A percentile compares a stretch with the other conserved stretches of the same genome.
Evolutionary conservation across 768 basidiomycete species (phyloP).

Genomic region (Leccinum obscurum): DNA sequence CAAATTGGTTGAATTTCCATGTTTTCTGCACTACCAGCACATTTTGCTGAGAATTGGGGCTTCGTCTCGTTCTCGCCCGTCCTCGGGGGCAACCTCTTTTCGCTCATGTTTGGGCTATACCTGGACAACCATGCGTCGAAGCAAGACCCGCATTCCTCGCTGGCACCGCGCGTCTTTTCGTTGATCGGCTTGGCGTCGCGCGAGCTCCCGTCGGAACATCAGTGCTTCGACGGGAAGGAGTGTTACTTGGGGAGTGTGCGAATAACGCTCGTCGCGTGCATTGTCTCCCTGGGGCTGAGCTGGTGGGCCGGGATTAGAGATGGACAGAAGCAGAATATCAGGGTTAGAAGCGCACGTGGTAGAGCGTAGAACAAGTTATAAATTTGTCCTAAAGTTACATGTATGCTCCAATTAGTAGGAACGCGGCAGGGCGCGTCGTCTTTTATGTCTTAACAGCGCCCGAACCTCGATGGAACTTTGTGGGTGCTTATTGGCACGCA

Average conservation of each 20-base stretch:
- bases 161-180: not conserved
- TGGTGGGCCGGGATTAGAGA: constrained; percentile 40
- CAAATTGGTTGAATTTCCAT: not conserved
- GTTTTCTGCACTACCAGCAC: constrained; percentile 40
- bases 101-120: constrained; percentile 78
- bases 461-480: too few relatives aligned
- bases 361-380: not conserved
- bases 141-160: not conserved
- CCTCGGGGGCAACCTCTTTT: constrained; percentile 80
- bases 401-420: too few relatives aligned
- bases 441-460: too few relatives aligned
- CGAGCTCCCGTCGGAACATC: constrained; percentile 35
- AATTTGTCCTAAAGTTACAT: too few relatives aligned
- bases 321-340: constrained; percentile 3
- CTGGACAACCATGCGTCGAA: constrained; percentile 65
- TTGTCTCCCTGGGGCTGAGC: constrained; percentile 37
- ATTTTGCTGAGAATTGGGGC: constrained; percentile 88
- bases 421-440: too few relatives aligned
- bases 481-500: too few relatives aligned
- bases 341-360: constrained; percentile 1
- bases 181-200: constrained; percentile 6
- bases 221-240: constrained; percentile 55
- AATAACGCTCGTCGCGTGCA: constrained; percentile 42
- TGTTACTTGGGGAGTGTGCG: constrained; percentile 64
- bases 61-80: constrained; percentile 72